These are phyloP conservation scores for Scenedesmus sp. DNA, from an alignment of 163 green algal genomes.

Conservation along the genomic window DNA sequence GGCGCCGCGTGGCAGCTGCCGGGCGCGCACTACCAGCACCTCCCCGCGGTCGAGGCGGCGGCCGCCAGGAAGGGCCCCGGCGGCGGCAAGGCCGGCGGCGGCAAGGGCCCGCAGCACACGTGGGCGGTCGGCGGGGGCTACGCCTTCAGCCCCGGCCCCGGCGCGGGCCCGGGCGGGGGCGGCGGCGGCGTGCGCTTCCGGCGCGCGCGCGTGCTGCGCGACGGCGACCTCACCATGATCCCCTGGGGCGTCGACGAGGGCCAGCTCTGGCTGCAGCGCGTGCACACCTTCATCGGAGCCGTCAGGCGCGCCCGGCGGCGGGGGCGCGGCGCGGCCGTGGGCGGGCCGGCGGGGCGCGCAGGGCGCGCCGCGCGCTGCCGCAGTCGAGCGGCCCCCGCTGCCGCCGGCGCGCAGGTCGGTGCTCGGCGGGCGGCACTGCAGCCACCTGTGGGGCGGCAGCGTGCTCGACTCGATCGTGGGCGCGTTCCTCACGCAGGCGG, in stretches of 20 bases:
- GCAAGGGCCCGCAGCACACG: background rate
- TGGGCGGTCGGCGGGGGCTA: too few species aligned
- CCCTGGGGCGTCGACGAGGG: conserved; percentile 70
- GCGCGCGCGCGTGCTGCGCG: conserved; percentile 61
- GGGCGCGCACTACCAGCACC: background rate
- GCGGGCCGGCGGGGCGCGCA: too few species aligned
- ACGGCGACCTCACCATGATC: conserved; percentile 69
- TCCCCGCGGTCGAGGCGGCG: conserved; percentile 10
- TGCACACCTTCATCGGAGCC: conserved; percentile 56
- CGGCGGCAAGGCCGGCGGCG: background rate
- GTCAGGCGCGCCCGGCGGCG: background rate
- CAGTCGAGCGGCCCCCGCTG: background rate
- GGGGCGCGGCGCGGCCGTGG: background rate
- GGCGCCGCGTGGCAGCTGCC: conserved; percentile 22
- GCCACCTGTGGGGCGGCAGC: conserved; percentile 73
- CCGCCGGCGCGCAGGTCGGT: conserved; percentile 50
- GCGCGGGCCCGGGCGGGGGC: too few species aligned
- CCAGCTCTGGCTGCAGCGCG: conserved; percentile 51
- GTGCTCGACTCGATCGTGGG: conserved; percentile 92
- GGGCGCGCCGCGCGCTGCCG: too few species aligned
- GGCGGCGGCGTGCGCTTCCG: too few species aligned
- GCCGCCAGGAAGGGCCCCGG: background rate
- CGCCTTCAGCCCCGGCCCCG: too few species aligned
- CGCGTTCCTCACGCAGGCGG: conserved; percentile 90
- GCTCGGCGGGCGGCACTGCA: conserved; percentile 62